These are phyloP conservation scores for Fagopyrum tataricum DNA, from an alignment of 148 eudicot species.

Conservation along the genomic window DNA sequence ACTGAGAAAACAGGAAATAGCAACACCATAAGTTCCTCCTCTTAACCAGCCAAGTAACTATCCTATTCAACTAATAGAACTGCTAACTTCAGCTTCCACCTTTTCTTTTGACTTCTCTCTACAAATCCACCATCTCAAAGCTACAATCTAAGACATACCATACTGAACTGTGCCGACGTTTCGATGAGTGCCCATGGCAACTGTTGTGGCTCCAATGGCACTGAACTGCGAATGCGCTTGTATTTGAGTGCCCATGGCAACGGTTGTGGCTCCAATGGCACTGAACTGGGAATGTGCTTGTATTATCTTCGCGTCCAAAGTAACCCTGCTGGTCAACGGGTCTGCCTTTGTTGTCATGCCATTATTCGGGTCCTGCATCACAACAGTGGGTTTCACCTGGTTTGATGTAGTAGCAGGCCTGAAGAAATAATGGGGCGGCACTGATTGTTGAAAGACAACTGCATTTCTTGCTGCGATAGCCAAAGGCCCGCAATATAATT, in stretches of 20 bases:
- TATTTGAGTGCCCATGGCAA: not conserved
- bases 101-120: not conserved
- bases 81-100: too few relatives aligned
- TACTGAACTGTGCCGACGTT: slow-evolving; percentile 3
- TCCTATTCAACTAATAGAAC: too few relatives aligned
- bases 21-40: too few relatives aligned
- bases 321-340: not conserved
- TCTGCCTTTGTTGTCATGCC: not conserved
- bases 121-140: not conserved
- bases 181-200: slow-evolving; percentile 1
- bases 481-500: too few relatives aligned
- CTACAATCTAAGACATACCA: not conserved
- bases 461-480: not conserved
- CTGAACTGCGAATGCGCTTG: not conserved
- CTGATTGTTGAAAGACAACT: not conserved
- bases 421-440: not conserved
- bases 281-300: not conserved
- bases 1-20: too few relatives aligned
- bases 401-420: not conserved
- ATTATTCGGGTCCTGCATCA: not conserved
- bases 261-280: not conserved
- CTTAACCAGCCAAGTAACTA: too few relatives aligned
- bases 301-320: slow-evolving; percentile 5
- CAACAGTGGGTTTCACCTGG: slow-evolving; percentile 10
- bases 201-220: not conserved